phyloP scores from a whole-genome alignment of 2,329 filamentous ascomycete species.

The Pseudogymnoascus sp. region DNA sequence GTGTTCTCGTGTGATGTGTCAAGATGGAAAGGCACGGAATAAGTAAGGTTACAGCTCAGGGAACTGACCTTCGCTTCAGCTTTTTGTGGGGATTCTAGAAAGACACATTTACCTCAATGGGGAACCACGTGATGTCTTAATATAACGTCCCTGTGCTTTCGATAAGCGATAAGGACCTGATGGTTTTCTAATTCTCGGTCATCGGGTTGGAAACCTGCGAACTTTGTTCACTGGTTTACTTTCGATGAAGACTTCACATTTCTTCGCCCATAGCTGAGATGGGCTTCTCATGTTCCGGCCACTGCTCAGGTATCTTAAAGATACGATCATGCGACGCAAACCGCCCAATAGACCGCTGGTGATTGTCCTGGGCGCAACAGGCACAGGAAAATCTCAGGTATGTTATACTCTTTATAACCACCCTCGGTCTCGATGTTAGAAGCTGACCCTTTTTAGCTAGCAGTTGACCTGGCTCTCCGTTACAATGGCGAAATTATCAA shows the following conservation, averaged over 20 bases:
- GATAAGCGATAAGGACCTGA: slow-evolving; percentile 6
- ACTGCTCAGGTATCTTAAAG: slow-evolving; percentile 12
- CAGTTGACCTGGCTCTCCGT: slow-evolving; percentile 74
- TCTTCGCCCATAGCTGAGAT: neutral
- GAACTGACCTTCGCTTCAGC: slow-evolving; percentile 10
- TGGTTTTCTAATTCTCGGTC: slow-evolving; percentile 6
- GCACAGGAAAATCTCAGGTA: slow-evolving; percentile 89
- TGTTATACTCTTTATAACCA: neutral
- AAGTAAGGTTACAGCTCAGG: slow-evolving; percentile 10
- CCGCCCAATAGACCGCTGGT: slow-evolving; percentile 57
- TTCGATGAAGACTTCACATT: neutral
- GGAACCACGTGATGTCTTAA: slow-evolving; percentile 12
- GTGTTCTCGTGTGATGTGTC: slow-evolving; percentile 12
- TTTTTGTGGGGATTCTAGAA: slow-evolving; percentile 10
- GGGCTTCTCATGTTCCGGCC: slow-evolving; percentile 5
- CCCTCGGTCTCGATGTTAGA: slow-evolving; percentile 11
- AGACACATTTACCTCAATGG: slow-evolving; percentile 10
- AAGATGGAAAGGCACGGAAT: slow-evolving; percentile 11
- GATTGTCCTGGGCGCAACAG: slow-evolving; percentile 80
- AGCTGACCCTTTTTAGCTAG: slow-evolving; percentile 33
- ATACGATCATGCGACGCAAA: slow-evolving; percentile 22
- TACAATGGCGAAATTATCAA: slow-evolving; percentile 96
- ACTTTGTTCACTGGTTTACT: neutral
- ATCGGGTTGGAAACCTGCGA: slow-evolving; percentile 18
- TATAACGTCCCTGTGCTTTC: neutral